These are phyloP conservation scores for Fusarium sp. DNA, from an alignment of 2,329 filamentous ascomycete genomes.

Conservation along the genomic window DNA sequence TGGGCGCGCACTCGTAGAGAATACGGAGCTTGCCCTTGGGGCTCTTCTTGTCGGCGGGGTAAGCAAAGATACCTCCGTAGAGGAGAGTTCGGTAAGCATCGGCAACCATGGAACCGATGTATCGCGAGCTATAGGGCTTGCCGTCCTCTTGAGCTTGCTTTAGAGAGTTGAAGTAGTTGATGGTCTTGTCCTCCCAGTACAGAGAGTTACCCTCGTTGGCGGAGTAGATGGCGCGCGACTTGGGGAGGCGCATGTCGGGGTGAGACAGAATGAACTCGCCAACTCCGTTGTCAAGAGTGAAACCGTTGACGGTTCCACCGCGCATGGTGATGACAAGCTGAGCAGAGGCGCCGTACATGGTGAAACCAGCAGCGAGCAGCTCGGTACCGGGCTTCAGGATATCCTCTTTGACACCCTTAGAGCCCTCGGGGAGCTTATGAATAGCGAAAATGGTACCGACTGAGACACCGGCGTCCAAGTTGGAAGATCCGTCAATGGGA, in stretches of 20 bases:
- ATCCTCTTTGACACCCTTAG: slow-evolving; percentile 81
- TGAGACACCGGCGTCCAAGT: slow-evolving; percentile 96
- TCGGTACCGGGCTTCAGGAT: slow-evolving; percentile 90
- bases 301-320: slow-evolving; percentile 91
- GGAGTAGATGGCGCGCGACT: slow-evolving; percentile 87
- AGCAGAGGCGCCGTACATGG: slow-evolving; percentile 98
- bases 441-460: slow-evolving; percentile 98
- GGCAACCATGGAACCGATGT: slow-evolving; percentile 98
- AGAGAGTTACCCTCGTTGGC: slow-evolving; percentile 98
- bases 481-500: slow-evolving; percentile 97
- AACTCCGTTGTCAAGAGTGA: slow-evolving; percentile 95
- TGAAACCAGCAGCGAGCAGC: slow-evolving; percentile 95
- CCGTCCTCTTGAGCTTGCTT: slow-evolving; percentile 79
- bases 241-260: slow-evolving; percentile 90
- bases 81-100: slow-evolving; percentile 95
- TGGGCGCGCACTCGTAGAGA: slow-evolving; percentile 96
- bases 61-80: slow-evolving; percentile 97
- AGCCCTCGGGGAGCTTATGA: slow-evolving; percentile 85
- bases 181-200: slow-evolving; percentile 92
- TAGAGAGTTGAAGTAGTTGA: slow-evolving; percentile 87
- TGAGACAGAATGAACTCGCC: slow-evolving; percentile 99
- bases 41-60: slow-evolving; percentile 97
- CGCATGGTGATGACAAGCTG: slow-evolving; percentile 98
- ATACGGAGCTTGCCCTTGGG: slow-evolving; percentile 98
- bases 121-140: slow-evolving; percentile 94